Percentiles rank a stretch among this genome's conserved stretches.
phyloP scores from a whole-genome alignment of 129 eudicot genomes.

The Calendula officinalis region DNA sequence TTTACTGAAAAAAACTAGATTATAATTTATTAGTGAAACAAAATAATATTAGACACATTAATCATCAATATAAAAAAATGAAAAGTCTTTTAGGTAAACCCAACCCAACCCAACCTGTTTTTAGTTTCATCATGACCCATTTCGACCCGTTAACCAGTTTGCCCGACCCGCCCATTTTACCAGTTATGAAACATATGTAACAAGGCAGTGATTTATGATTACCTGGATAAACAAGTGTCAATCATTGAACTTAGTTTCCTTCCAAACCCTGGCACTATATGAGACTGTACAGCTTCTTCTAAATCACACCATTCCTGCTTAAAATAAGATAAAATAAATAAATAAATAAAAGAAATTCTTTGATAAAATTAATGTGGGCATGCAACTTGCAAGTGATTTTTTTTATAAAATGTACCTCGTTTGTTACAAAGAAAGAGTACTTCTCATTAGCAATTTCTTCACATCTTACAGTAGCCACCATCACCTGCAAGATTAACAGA shows the following conservation, averaged over 20 bases:
- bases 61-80: no score
- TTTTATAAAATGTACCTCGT: conserved; percentile 49
- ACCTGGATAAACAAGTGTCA: conserved; percentile 65
- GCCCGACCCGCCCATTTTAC: not conserved
- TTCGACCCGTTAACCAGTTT: not conserved
- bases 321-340: not conserved
- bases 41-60: no score
- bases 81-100: no score
- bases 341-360: not conserved
- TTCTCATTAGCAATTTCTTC: conserved; percentile 95
- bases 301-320: conserved; percentile 81
- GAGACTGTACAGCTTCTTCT: conserved; percentile 72
- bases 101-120: no score
- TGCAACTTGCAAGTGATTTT: conserved; percentile 3
- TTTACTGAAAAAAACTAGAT: no score
- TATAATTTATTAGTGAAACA: no score
- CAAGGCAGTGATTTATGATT: conserved; percentile 15
- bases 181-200: conserved; percentile 6
- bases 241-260: conserved; percentile 83
- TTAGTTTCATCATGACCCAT: not conserved
- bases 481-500: conserved; percentile 52
- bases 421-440: conserved; percentile 46
- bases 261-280: conserved; percentile 79
- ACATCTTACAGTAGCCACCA: conserved; percentile 99
- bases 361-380: not conserved